These are phyloP conservation scores for Avicennia marina DNA, from an alignment of 257 asterid genomes.

Conservation along the genomic window DNA sequence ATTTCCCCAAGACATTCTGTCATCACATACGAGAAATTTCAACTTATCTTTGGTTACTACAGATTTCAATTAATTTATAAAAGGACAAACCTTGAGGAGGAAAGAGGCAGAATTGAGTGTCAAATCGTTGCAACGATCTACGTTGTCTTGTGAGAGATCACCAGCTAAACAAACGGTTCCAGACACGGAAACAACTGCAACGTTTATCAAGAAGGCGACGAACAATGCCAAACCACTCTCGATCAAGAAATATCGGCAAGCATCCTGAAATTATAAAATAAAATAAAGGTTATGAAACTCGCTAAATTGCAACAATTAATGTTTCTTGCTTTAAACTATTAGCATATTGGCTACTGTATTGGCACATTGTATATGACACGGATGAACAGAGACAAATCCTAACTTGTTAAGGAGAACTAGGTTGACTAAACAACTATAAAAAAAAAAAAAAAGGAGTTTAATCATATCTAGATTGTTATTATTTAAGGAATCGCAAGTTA, in stretches of 20 bases:
- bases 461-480: no score
- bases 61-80: neutral
- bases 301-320: no score
- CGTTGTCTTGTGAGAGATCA: slow-evolving; percentile 26
- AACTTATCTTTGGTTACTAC: no score
- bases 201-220: slow-evolving; percentile 68
- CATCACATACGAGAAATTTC: neutral
- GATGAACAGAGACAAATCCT: no score
- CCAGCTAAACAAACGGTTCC: slow-evolving; percentile 63
- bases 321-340: no score
- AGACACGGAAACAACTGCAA: slow-evolving; percentile 68
- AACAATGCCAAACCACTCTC: slow-evolving; percentile 87
- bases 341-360: no score
- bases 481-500: no score
- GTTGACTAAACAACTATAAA: no score
- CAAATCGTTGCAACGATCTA: slow-evolving; percentile 54
- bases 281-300: no score
- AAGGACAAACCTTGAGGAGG: slow-evolving; percentile 69
- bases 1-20: slow-evolving; percentile 78
- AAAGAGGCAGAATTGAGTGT: slow-evolving; percentile 87
- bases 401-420: no score
- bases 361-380: no score
- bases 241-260: slow-evolving; percentile 69
- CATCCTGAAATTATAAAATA: slow-evolving; percentile 69
- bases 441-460: no score